Conservation (phyloP, 495 filamentous ascomycete species). For the Gamarada debralockiae region DNA sequence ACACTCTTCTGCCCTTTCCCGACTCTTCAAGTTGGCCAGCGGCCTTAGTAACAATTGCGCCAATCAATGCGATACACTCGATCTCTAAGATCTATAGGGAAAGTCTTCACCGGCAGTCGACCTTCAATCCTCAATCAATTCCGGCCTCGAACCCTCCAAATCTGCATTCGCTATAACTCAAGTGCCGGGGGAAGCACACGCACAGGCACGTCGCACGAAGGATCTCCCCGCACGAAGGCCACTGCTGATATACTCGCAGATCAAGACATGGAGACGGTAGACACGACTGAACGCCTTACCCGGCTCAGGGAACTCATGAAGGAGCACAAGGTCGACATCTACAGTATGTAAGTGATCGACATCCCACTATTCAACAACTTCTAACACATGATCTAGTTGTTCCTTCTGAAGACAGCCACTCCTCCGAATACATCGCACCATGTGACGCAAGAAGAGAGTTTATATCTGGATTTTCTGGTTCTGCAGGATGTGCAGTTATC, state of each 20-base stretch:
- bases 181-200: neutral
- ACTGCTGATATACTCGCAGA: constrained; percentile 7
- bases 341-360: constrained; percentile 62
- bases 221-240: neutral
- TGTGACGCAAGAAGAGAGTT: constrained; percentile 90
- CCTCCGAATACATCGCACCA: constrained; percentile 95
- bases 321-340: constrained; percentile 82
- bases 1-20: too few relatives aligned
- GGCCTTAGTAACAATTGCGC: too few relatives aligned
- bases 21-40: too few relatives aligned
- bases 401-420: constrained; percentile 95
- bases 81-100: constrained; percentile 12
- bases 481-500: constrained; percentile 88
- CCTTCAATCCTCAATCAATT: neutral
- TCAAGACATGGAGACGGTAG: constrained; percentile 74
- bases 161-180: constrained; percentile 21
- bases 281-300: constrained; percentile 74
- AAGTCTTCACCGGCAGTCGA: constrained; percentile 5
- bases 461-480: constrained; percentile 93
- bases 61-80: constrained; percentile 22
- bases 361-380: neutral
- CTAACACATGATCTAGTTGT: constrained; percentile 58
- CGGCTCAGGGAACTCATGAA: constrained; percentile 85
- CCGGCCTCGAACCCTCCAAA: constrained; percentile 7
- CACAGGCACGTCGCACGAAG: constrained; percentile 10